A percentile compares a stretch with the other conserved stretches of the same genome.
phyloP scores from a whole-genome alignment of 495 filamentous ascomycete species.

The Penicillium coprophilum region DNA sequence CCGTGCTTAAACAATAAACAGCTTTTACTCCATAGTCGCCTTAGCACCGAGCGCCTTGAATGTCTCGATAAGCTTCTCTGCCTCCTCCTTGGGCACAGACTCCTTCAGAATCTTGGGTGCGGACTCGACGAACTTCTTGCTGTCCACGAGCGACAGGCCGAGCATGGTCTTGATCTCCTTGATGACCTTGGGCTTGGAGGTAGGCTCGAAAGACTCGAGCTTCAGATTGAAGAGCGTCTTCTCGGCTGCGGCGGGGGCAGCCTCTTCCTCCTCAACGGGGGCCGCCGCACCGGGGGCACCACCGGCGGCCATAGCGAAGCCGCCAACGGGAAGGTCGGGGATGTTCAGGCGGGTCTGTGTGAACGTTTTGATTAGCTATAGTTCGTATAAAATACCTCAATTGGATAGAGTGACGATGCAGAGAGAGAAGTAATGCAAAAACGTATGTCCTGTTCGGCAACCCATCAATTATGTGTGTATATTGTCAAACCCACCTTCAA shows the following conservation, averaged over 20 bases:
- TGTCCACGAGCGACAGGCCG: slow-evolving; percentile 93
- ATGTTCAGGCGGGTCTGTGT: slow-evolving; percentile 92
- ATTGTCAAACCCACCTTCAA: slow-evolving; percentile 68
- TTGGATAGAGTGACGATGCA: neutral
- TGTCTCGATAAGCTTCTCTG: slow-evolving; percentile 93
- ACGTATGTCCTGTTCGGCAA: slow-evolving; percentile 13
- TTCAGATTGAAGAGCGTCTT: slow-evolving; percentile 98
- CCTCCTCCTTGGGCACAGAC: slow-evolving; percentile 95
- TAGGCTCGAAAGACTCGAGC: slow-evolving; percentile 82
- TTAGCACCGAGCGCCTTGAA: slow-evolving; percentile 90
- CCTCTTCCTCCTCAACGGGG: slow-evolving; percentile 79
- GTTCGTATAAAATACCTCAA: neutral
- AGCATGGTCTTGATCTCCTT: slow-evolving; percentile 98
- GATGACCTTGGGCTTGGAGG: slow-evolving; percentile 95
- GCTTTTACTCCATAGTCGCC: slow-evolving; percentile 79
- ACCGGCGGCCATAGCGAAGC: slow-evolving; percentile 67
- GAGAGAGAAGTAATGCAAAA: neutral
- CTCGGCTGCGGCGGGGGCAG: slow-evolving; percentile 76
- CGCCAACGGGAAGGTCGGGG: slow-evolving; percentile 92
- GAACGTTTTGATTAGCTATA: slow-evolving; percentile 11
- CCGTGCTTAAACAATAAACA: slow-evolving; percentile 10
- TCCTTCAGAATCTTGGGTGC: slow-evolving; percentile 99
- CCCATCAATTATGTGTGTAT: slow-evolving; percentile 6
- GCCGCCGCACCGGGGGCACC: slow-evolving; percentile 58
- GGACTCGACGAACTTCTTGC: slow-evolving; percentile 99